Conservation (phyloP, 495 filamentous ascomycete genomes). For the Glarea lozoyensis region DNA sequence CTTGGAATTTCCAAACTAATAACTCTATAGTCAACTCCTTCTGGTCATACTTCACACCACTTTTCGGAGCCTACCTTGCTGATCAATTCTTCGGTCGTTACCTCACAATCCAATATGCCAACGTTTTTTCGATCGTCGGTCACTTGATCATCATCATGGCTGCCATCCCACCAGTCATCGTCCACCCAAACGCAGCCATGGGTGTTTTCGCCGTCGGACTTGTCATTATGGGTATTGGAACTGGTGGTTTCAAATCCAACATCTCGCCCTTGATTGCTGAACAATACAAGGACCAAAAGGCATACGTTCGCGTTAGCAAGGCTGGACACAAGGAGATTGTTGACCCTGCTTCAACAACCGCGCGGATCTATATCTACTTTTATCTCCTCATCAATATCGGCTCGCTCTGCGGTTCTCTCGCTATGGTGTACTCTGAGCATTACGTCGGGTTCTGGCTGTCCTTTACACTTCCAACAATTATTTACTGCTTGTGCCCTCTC, state of each 20-base stretch:
- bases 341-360: conserved; percentile 54
- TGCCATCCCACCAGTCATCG: conserved; percentile 51
- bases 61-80: conserved; percentile 54
- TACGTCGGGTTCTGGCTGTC: conserved; percentile 71
- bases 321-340: conserved; percentile 58
- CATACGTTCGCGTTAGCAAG: conserved; percentile 33
- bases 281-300: conserved; percentile 33
- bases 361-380: conserved; percentile 51
- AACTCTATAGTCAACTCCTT: conserved; percentile 46
- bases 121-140: conserved; percentile 49
- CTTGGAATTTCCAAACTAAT: neutral
- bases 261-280: conserved; percentile 51
- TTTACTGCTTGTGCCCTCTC: conserved; percentile 37
- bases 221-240: conserved; percentile 54
- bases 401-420: conserved; percentile 18
- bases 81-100: conserved; percentile 65
- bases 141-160: conserved; percentile 57
- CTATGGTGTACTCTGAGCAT: conserved; percentile 57
- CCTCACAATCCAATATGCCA: conserved; percentile 52
- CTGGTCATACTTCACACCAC: conserved; percentile 50
- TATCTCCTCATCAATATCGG: conserved; percentile 65
- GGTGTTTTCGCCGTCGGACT: conserved; percentile 51
- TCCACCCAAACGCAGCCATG: conserved; percentile 41
- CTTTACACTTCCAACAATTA: conserved; percentile 49
- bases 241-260: conserved; percentile 57